Evolutionary conservation across 768 basidiomycete species (phyloP).

Genomic region (Termitomyces sp.): DNA sequence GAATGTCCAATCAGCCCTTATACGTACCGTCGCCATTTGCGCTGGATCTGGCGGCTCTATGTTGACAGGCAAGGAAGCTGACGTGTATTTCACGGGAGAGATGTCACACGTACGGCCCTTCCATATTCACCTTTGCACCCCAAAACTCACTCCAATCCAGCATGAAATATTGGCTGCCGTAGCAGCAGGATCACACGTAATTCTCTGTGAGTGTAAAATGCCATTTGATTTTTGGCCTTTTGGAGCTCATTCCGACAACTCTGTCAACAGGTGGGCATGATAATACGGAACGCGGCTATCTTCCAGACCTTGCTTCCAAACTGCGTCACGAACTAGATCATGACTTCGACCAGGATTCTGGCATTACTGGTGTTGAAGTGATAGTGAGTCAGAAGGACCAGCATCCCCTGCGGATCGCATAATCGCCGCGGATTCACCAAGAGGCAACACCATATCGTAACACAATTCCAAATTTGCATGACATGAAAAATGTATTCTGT

Average conservation of each 20-base stretch:
- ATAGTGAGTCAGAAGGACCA: slow-evolving; percentile 66
- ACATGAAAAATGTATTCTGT: neutral
- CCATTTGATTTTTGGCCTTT: slow-evolving; percentile 19
- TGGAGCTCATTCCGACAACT: slow-evolving; percentile 13
- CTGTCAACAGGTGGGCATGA: slow-evolving; percentile 73
- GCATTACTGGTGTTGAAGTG: slow-evolving; percentile 48
- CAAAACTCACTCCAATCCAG: slow-evolving; percentile 33
- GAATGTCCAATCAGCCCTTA: slow-evolving; percentile 24
- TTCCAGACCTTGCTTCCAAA: slow-evolving; percentile 66
- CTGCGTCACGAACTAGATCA: slow-evolving; percentile 48
- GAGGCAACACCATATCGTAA: neutral
- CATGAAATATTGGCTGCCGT: slow-evolving; percentile 85
- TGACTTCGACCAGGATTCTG: slow-evolving; percentile 25
- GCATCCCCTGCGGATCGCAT: slow-evolving; percentile 73
- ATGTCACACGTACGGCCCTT: slow-evolving; percentile 69
- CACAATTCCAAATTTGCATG: neutral
- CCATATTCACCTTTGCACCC: neutral
- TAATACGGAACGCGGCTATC: slow-evolving; percentile 93
- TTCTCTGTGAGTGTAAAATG: slow-evolving; percentile 63
- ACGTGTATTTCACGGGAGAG: slow-evolving; percentile 91
- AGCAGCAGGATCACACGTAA: slow-evolving; percentile 70
- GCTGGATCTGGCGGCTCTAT: slow-evolving; percentile 86
- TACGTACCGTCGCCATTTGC: slow-evolving; percentile 78
- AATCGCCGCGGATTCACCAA: slow-evolving; percentile 10
- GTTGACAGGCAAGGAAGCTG: slow-evolving; percentile 66